Evolutionary conservation across 306 rosid species (phyloP), one percentile per base, ranked within the genome.

Genomic region (Sphenostylis stenocarpa): DNA sequence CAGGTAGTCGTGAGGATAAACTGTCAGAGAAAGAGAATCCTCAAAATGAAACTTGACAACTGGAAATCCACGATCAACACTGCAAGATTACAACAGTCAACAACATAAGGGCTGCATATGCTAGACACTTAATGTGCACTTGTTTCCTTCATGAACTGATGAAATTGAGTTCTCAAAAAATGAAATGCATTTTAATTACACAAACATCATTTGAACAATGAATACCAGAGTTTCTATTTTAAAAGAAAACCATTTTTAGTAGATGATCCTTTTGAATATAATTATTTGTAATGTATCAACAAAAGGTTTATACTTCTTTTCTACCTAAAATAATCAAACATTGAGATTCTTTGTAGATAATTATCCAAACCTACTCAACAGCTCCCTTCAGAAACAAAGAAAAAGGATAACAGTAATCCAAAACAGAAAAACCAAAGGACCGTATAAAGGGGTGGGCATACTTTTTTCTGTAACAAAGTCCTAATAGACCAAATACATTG

Each of bases 1-100:
- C 57, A 95, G 80, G 74, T 95, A 95, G 15, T 90, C 94, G 5
- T 73, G 97, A 80, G 98, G 97, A 86, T 92, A 82, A 14, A 86
- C 90, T 7, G 73, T 80, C 81, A 95, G 81, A 75, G 84, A 57
- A 77, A 88, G 90, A 24, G 90, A 80, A 44, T 69, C 83, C 70
- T 80, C 90, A 75, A 95, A 95, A 75, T 57, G 81, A 49, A 95
- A 83, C 72, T 72, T 89, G 51, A 90, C 88, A 48, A 63, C 62
- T 41, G 98, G 97, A 85, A 95, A 95, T 58, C 86, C 92, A 44
- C 58, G 87, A 71, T 95, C 97, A 64, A 92, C 82, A 52, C 98
- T 95, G 97, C 89, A 89, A 53, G 80, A 33, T 48, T 33, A 67
- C 38, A 53, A 82, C 38, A 28, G 60, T 76, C 55, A 60, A 49